Percentiles rank a stretch among this genome's conserved stretches.
These are phyloP conservation scores for Skeletonema costatum DNA, from an alignment of 108 stramenopile genomes.

Conservation along the genomic window DNA sequence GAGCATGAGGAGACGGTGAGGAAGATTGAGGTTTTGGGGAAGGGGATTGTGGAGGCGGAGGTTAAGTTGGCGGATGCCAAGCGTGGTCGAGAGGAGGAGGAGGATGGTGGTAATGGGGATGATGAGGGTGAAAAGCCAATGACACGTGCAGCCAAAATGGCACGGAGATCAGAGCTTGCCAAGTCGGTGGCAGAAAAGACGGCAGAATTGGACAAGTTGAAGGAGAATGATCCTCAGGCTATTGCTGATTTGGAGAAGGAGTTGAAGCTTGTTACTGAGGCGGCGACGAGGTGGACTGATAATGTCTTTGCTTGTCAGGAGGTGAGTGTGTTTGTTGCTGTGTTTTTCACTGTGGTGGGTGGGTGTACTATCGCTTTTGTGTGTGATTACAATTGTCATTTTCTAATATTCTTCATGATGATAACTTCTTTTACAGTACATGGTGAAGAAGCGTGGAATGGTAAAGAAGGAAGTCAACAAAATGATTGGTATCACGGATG, in stretches of 20 bases:
- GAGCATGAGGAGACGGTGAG: constrained; percentile 58
- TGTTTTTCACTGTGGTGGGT: background rate
- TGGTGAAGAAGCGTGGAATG: constrained; percentile 93
- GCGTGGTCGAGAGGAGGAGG: constrained; percentile 75
- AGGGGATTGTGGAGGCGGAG: constrained; percentile 56
- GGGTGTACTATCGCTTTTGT: background rate
- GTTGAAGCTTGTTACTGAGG: constrained; percentile 62
- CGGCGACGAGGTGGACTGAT: constrained; percentile 94
- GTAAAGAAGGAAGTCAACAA: constrained; percentile 77
- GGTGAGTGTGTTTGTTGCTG: background rate
- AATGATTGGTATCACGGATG: constrained; percentile 64
- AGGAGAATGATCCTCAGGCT: constrained; percentile 91
- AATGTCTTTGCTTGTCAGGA: constrained; percentile 83
- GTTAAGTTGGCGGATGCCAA: constrained; percentile 81
- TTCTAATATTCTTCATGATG: background rate
- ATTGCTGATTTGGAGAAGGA: constrained; percentile 81
- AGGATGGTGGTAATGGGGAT: background rate
- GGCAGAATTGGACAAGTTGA: constrained; percentile 63
- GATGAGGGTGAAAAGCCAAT: constrained; percentile 3
- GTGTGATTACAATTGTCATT: background rate
- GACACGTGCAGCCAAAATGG: constrained; percentile 67
- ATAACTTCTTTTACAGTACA: constrained; percentile 49
- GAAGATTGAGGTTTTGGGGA: constrained; percentile 54
- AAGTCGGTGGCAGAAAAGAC: constrained; percentile 34
- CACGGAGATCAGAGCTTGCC: constrained; percentile 53